Evolutionary conservation across 2,329 filamentous ascomycete species (phyloP).

Genomic region (Cladosporium velox): DNA sequence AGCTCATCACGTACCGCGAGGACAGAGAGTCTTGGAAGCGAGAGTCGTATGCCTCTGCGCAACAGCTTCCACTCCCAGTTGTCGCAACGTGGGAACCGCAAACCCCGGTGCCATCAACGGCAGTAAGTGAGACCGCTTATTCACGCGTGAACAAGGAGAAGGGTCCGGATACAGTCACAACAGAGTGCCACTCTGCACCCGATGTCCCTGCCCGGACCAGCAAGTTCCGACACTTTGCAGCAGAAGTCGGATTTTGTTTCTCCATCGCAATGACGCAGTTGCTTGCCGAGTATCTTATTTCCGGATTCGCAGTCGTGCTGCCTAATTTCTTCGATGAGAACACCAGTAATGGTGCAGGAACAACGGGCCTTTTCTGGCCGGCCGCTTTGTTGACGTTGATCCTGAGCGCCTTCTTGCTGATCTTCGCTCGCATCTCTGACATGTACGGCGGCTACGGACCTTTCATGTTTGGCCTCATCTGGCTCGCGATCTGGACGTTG

Average conservation of each 20-base stretch:
- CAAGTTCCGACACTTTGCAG: constrained; percentile 34
- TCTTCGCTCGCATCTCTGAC: constrained; percentile 39
- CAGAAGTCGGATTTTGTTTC: constrained; percentile 40
- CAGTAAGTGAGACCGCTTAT: background rate
- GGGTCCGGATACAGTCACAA: background rate
- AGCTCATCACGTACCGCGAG: constrained; percentile 36
- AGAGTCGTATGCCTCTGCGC: constrained; percentile 8
- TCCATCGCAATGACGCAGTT: constrained; percentile 41
- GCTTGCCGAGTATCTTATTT: constrained; percentile 41
- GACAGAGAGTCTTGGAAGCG: constrained; percentile 27
- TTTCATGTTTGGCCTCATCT: constrained; percentile 40
- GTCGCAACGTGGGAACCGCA: background rate
- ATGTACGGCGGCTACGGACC: constrained; percentile 40
- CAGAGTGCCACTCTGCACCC: background rate
- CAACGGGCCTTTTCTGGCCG: constrained; percentile 39
- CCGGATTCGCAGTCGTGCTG: constrained; percentile 40
- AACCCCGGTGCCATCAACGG: background rate
- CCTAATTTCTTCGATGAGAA: constrained; percentile 31
- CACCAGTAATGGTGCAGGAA: constrained; percentile 13
- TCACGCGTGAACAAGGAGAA: background rate
- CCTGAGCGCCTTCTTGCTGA: constrained; percentile 36
- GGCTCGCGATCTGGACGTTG: constrained; percentile 39
- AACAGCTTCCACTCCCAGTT: background rate
- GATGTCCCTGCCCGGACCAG: constrained; percentile 18
- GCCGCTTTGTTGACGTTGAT: constrained; percentile 39